These are phyloP conservation scores for Simplicillium sp. DNA, from an alignment of 2,329 filamentous ascomycete genomes.

Conservation along the genomic window DNA sequence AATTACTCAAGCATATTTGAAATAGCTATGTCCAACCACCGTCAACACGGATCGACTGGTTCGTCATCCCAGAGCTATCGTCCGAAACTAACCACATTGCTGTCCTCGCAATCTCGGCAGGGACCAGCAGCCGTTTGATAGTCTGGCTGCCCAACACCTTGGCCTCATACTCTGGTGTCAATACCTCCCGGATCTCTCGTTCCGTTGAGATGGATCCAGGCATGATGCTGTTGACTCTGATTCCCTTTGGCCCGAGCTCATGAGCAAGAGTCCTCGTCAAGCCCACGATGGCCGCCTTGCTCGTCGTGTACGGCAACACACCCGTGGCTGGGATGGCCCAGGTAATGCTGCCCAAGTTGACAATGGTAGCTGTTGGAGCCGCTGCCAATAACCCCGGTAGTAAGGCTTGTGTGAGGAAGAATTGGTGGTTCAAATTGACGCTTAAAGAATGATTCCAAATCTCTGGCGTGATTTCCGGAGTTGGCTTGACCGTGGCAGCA, in stretches of 20 bases:
- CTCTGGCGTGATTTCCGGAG: slow-evolving; percentile 21
- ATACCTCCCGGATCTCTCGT: slow-evolving; percentile 30
- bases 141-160: slow-evolving; percentile 29
- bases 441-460: slow-evolving; percentile 27
- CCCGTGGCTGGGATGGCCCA: slow-evolving; percentile 40
- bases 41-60: slow-evolving; percentile 25
- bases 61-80: slow-evolving; percentile 36
- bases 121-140: slow-evolving; percentile 28
- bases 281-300: slow-evolving; percentile 48
- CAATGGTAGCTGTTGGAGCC: slow-evolving; percentile 51
- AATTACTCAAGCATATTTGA: no score
- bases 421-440: slow-evolving; percentile 26
- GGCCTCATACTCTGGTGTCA: slow-evolving; percentile 30
- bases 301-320: slow-evolving; percentile 48
- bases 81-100: slow-evolving; percentile 35
- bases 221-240: slow-evolving; percentile 40
- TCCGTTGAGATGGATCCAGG: slow-evolving; percentile 36
- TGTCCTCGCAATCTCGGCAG: slow-evolving; percentile 34
- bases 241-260: slow-evolving; percentile 42
- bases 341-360: slow-evolving; percentile 46
- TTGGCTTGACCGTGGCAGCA: slow-evolving; percentile 7
- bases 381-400: slow-evolving; percentile 57
- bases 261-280: slow-evolving; percentile 51
- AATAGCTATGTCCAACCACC: slow-evolving; percentile 20
- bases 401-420: slow-evolving; percentile 68